Evolutionary conservation across 225 moss, liverwort and hornwort species (phyloP), one percentile per base, ranked within the genome.

Genomic region (Asterella californica): DNA sequence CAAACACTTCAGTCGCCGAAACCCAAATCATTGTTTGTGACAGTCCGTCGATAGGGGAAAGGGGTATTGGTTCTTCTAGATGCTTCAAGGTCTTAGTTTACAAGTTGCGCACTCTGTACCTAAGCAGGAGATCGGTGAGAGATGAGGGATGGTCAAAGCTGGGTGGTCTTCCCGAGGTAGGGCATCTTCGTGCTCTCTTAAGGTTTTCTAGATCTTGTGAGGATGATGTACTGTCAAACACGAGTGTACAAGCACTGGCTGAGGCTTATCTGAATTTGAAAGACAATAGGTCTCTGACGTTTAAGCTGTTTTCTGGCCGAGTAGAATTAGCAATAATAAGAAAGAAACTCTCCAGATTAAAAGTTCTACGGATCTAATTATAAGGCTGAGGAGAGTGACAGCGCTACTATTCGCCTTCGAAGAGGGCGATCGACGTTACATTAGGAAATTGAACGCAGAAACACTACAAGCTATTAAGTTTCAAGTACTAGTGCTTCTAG

Each of bases 181-280:
- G 62, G 27, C 62, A 62, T 25, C 62, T 62, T 24, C 62, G 22
- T 62, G 19, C 2, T 62, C 62, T 62, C 10, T 9, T n/a, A n/a
- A n/a, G n/a, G n/a, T n/a, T n/a, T n/a, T n/a, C 24, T 9, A 21
- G 62, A 9, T 62, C n/a, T 0, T 11, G n/a, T 27, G 62, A 62
- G 9, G 62, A 62, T 62, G 62, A 2, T 19, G 10, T 25, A 19
- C n/a, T 62, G 62, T 62, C 62, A 12, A 10, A 27, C 21, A 62
- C 62, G 21, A 62, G 62, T 62, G 62, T 25, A 21, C 62, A 62
- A 62, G 62, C 62, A 62, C n/a, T 62, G 62, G 62, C 62, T 2
- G n/a, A 62, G 22, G 62, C 62, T 62, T 62, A 62, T 62, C n/a
- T n/a, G n/a, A n/a, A n/a, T n/a, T n/a, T n/a, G n/a, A 19, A 62